These are phyloP conservation scores for Xylaria flabelliformis DNA, from an alignment of 495 filamentous ascomycete genomes.

Conservation along the genomic window DNA sequence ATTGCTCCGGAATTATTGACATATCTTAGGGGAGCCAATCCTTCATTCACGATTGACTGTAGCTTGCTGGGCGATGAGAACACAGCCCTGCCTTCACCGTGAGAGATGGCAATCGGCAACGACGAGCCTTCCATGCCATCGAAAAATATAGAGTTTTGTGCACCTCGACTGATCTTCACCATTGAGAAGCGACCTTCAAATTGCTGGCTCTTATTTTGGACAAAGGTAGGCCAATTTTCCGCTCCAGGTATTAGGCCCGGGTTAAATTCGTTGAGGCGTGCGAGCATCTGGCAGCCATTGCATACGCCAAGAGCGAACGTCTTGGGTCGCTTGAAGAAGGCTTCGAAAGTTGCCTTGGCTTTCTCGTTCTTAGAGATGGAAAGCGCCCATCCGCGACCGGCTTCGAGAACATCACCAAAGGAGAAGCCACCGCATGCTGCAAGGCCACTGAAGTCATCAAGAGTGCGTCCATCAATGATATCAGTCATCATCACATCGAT, in stretches of 20 bases:
- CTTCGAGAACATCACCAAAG: conserved; percentile 94
- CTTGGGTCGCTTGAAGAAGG: conserved; percentile 86
- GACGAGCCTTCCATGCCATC: conserved; percentile 86
- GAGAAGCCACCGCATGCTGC: conserved; percentile 97
- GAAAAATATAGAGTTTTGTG: conserved; percentile 76
- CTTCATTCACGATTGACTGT: conserved; percentile 64
- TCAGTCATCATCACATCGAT: conserved; percentile 98
- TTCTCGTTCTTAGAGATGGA: conserved; percentile 84
- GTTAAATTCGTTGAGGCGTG: conserved; percentile 72
- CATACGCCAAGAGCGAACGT: conserved; percentile 96
- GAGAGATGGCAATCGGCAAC: conserved; percentile 87
- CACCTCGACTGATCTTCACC: conserved; percentile 77
- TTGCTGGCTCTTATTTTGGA: conserved; percentile 84
- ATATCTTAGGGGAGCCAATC: conserved; percentile 76
- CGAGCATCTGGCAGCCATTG: conserved; percentile 97
- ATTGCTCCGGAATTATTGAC: conserved; percentile 78
- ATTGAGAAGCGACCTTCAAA: conserved; percentile 91
- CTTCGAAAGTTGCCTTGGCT: conserved; percentile 75
- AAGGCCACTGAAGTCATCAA: conserved; percentile 82
- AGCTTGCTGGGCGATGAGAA: conserved; percentile 64
- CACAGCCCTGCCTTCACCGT: conserved; percentile 87
- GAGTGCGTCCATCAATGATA: conserved; percentile 77
- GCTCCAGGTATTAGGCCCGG: conserved; percentile 74
- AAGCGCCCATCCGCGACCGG: conserved; percentile 96
- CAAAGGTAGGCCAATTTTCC: conserved; percentile 84